Evolutionary conservation across 2,329 filamentous ascomycete genomes (phyloP).

Genomic region (Phialophora tarda): DNA sequence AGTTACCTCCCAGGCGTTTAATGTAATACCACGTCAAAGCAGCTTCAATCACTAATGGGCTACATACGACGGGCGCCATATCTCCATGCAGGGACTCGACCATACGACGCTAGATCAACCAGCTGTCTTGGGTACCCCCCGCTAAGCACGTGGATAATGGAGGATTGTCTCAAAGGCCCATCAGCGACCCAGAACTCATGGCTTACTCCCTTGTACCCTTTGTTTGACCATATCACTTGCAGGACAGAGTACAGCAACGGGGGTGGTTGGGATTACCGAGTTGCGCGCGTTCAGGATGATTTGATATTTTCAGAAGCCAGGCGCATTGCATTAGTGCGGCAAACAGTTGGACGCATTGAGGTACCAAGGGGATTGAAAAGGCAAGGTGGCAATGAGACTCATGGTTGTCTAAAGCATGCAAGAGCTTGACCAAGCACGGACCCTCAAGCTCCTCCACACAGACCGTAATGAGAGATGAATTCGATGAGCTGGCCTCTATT

Average conservation of each 20-base stretch:
- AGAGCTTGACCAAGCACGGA: neutral
- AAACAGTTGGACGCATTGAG: neutral
- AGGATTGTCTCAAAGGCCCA: neutral
- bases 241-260: neutral
- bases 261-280: neutral
- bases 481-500: neutral
- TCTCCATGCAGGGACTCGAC: neutral
- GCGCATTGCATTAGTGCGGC: neutral
- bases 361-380: neutral
- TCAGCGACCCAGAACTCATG: neutral
- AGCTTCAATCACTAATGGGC: neutral
- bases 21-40: conserved; percentile 2
- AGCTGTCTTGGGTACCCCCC: neutral
- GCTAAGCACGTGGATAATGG: neutral
- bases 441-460: neutral
- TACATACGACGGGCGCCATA: neutral
- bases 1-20: conserved; percentile 5
- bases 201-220: neutral
- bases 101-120: neutral
- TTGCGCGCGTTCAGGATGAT: neutral
- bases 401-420: neutral
- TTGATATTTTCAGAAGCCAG: neutral
- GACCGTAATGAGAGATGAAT: neutral
- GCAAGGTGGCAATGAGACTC: neutral
- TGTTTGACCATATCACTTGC: neutral